Conservation (phyloP, 345 rosid species). For the Erucastrum elatum region DNA sequence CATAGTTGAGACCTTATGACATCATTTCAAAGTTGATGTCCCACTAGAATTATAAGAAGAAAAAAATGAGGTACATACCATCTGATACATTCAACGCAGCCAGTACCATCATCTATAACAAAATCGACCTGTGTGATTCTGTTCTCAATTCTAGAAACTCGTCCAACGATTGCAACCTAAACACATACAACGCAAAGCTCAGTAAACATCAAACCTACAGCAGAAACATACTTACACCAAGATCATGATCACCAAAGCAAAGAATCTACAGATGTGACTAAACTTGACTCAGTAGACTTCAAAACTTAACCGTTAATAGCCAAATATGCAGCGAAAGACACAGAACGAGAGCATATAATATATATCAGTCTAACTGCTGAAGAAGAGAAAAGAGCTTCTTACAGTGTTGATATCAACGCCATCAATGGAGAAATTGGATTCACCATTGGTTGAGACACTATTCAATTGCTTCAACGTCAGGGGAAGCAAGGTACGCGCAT, state of each 20-base stretch:
- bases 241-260: not conserved
- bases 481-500: slow-evolving; percentile 60
- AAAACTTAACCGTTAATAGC: not conserved
- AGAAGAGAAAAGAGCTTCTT: slow-evolving; percentile 28
- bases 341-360: not conserved
- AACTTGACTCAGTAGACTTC: not conserved
- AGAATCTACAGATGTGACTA: not conserved
- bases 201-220: not conserved
- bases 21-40: not conserved
- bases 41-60: not conserved
- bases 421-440: slow-evolving; percentile 52
- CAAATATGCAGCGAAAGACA: not conserved
- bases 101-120: slow-evolving; percentile 81
- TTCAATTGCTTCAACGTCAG: slow-evolving; percentile 69
- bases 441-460: slow-evolving; percentile 49
- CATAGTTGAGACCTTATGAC: slow-evolving; percentile 4
- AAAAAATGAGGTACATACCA: slow-evolving; percentile 54
- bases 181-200: slow-evolving; percentile 7
- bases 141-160: slow-evolving; percentile 67
- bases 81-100: slow-evolving; percentile 75
- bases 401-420: slow-evolving; percentile 67
- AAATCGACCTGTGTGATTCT: slow-evolving; percentile 69
- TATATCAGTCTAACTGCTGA: not conserved
- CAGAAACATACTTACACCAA: not conserved
- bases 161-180: slow-evolving; percentile 69